These are phyloP conservation scores for Hansenula sp. DNA, from an alignment of 1,139 yeast genomes.

Conservation along the genomic window DNA sequence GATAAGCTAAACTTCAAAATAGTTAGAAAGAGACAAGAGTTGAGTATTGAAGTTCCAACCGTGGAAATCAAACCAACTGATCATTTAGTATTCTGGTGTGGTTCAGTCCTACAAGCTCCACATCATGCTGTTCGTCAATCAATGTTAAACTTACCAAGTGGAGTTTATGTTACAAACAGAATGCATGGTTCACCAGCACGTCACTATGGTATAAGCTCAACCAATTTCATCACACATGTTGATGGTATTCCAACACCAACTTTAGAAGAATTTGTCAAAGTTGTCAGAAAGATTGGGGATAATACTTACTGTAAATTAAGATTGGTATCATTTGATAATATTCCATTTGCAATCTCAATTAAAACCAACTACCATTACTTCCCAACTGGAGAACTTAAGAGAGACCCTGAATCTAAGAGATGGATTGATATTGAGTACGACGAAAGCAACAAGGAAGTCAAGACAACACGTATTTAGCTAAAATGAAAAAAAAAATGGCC, in stretches of 20 bases:
- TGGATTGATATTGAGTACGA: slow-evolving; percentile 43
- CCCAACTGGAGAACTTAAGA: slow-evolving; percentile 70
- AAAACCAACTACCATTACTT: slow-evolving; percentile 90
- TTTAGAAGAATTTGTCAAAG: slow-evolving; percentile 58
- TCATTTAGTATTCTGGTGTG: slow-evolving; percentile 75
- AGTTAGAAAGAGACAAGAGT: slow-evolving; percentile 53
- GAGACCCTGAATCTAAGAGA: slow-evolving; percentile 35
- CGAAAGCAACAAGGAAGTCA: slow-evolving; percentile 16
- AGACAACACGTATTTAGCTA: background rate
- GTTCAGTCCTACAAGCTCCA: slow-evolving; percentile 64
- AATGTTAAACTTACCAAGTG: slow-evolving; percentile 73
- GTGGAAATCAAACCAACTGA: slow-evolving; percentile 52
- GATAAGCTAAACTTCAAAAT: slow-evolving; percentile 53
- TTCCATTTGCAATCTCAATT: slow-evolving; percentile 80
- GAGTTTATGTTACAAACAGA: slow-evolving; percentile 71
- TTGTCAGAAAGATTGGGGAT: slow-evolving; percentile 66
- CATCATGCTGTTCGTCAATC: slow-evolving; percentile 75
- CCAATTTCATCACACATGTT: slow-evolving; percentile 85
- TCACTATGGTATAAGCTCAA: slow-evolving; percentile 75
- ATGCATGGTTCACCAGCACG: slow-evolving; percentile 82
- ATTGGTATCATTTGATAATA: slow-evolving; percentile 76
- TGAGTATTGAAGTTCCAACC: slow-evolving; percentile 61
- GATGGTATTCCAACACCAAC: slow-evolving; percentile 73
- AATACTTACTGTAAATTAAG: slow-evolving; percentile 78
- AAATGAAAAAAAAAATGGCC: background rate